Conservation (phyloP, 2,329 filamentous ascomycete genomes). For the Fusarium sp. region DNA sequence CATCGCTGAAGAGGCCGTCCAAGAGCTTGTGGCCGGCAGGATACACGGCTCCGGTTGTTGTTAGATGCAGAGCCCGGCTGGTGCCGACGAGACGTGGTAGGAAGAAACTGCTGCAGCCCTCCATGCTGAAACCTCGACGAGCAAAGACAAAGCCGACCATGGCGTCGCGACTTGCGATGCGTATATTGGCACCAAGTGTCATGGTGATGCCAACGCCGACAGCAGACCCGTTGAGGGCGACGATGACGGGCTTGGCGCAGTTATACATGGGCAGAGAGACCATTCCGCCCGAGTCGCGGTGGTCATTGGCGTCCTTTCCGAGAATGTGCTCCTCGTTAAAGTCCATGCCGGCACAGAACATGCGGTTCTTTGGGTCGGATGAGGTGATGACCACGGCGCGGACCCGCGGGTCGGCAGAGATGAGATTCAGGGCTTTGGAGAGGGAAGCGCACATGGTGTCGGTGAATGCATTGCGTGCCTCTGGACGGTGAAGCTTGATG, state of each 20-base stretch:
- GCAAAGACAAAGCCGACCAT: conserved; percentile 82
- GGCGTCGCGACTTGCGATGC: conserved; percentile 64
- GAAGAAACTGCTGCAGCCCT: conserved; percentile 78
- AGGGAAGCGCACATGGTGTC: conserved; percentile 71
- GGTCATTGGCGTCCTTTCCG: conserved; percentile 42
- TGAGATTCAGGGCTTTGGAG: conserved; percentile 60
- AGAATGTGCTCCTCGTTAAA: conserved; percentile 51
- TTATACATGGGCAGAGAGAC: conserved; percentile 65
- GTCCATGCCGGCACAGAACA: conserved; percentile 71
- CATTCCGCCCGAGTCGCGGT: conserved; percentile 64
- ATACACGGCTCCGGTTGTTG: conserved; percentile 74
- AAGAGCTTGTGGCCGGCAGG: conserved; percentile 61
- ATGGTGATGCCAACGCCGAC: conserved; percentile 72
- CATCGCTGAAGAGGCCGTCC: conserved; percentile 73
- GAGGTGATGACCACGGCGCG: conserved; percentile 66
- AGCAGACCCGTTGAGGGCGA: conserved; percentile 67
- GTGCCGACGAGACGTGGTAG: conserved; percentile 76
- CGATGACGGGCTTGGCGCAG: conserved; percentile 68
- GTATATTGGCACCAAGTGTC: conserved; percentile 65
- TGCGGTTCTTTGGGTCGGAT: conserved; percentile 57
- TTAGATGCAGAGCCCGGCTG: conserved; percentile 70
- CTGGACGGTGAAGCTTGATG: conserved; percentile 70
- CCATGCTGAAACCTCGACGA: conserved; percentile 76
- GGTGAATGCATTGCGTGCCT: conserved; percentile 77
- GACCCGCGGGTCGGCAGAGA: conserved; percentile 65